Conservation (phyloP, 164 flowering plant genomes). For the Saururus chinensis region DNA sequence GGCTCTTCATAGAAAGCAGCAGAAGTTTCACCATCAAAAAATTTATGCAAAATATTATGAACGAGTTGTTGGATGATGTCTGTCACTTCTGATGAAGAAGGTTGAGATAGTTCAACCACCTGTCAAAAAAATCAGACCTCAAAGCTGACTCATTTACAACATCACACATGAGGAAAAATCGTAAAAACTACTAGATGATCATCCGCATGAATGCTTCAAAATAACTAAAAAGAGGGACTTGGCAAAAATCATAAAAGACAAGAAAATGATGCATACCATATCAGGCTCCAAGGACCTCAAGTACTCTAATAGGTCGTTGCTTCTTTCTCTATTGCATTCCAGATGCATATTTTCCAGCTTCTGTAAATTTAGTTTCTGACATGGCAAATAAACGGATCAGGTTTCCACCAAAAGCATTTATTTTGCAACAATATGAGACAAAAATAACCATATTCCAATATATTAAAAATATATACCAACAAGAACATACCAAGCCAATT, state of each 20-base stretch:
- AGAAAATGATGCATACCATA: slow-evolving; percentile 35
- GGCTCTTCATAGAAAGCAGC: slow-evolving; percentile 22
- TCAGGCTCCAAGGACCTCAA: slow-evolving; percentile 64
- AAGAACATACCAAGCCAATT: no score
- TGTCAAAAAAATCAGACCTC: slow-evolving; percentile 11
- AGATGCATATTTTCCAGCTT: slow-evolving; percentile 38
- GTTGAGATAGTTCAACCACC: slow-evolving; percentile 70
- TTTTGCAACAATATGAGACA: no score
- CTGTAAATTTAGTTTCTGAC: slow-evolving; percentile 53
- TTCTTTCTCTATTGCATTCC: slow-evolving; percentile 30
- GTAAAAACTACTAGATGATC: not conserved
- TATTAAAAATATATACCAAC: no score
- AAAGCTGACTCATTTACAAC: not conserved
- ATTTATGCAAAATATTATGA: slow-evolving; percentile 35
- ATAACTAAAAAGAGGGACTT: not conserved
- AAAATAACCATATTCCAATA: no score
- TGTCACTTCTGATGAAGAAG: slow-evolving; percentile 69
- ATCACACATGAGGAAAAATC: no score
- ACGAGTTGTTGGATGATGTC: slow-evolving; percentile 72
- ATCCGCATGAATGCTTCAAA: not conserved
- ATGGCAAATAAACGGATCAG: not conserved
- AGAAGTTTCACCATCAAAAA: slow-evolving; percentile 37
- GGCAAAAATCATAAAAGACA: not conserved
- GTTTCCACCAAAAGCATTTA: no score
- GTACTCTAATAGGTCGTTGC: slow-evolving; percentile 63